phyloP scores from a whole-genome alignment of 139 green algal genomes.

The Closterium sp. region DNA sequence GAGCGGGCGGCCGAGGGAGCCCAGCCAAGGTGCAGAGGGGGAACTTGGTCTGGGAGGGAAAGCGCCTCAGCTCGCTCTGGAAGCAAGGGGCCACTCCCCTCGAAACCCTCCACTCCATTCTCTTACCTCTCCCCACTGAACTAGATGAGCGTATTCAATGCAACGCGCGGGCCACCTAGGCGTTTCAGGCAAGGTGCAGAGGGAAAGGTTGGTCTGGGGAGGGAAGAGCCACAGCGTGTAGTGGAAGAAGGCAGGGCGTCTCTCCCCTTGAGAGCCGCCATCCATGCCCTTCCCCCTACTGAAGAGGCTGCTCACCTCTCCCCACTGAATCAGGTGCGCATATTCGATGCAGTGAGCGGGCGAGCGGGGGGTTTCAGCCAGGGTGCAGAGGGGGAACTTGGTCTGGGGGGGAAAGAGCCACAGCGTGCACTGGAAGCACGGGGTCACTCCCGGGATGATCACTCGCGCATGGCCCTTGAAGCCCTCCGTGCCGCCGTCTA shows the following conservation, averaged over 20 bases:
- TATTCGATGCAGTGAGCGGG: conserved; percentile 99
- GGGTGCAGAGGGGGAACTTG: conserved; percentile 91
- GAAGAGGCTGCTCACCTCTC: conserved; percentile 50
- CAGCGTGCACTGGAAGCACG: conserved; percentile 99
- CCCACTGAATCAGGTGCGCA: conserved; percentile 93
- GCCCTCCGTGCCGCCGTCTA: conserved; percentile 98
- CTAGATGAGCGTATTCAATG: conserved; percentile 97
- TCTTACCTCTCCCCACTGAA: conserved; percentile 78
- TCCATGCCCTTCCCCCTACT: too few relatives aligned
- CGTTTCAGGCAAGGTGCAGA: conserved; percentile 88
- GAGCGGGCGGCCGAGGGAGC: conserved; percentile 72
- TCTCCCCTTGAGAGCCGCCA: too few relatives aligned
- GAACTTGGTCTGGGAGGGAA: conserved; percentile 95
- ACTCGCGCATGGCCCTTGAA: conserved; percentile 97
- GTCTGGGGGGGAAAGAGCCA: conserved; percentile 98
- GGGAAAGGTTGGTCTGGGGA: conserved; percentile 89
- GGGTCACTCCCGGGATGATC: conserved; percentile 91
- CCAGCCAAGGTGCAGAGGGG: too few relatives aligned
- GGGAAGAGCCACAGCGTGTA: conserved; percentile 99
- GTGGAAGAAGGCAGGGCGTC: conserved; percentile 98
- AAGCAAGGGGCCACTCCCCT: conserved; percentile 66
- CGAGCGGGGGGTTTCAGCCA: conserved; percentile 74
- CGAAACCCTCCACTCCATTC: too few relatives aligned
- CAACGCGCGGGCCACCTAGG: conserved; percentile 84
- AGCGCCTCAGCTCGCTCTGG: conserved; percentile 98